Conservation (phyloP, 2,329 filamentous ascomycete genomes). For the Penicillium sp. region DNA sequence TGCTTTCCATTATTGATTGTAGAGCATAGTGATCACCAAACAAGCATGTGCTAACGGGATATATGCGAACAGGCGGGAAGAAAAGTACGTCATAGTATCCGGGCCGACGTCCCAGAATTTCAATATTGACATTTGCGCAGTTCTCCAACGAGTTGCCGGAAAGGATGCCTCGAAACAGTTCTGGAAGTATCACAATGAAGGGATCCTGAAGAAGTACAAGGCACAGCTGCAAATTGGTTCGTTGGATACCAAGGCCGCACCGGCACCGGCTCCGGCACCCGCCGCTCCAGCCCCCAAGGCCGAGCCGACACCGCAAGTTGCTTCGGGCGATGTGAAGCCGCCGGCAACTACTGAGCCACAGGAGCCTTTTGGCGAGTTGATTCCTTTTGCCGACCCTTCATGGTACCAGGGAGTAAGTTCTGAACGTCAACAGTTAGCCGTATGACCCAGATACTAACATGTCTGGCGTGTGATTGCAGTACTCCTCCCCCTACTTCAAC, state of each 20-base stretch:
- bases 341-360: constrained; percentile 68
- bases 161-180: constrained; percentile 70
- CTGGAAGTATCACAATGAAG: constrained; percentile 65
- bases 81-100: constrained; percentile 56
- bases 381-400: constrained; percentile 87
- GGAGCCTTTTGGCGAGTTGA: constrained; percentile 79
- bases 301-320: constrained; percentile 50
- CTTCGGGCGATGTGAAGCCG: constrained; percentile 44
- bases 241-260: constrained; percentile 73
- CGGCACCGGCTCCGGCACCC: constrained; percentile 49
- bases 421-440: background rate
- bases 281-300: constrained; percentile 41
- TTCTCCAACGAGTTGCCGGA: constrained; percentile 64
- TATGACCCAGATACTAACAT: constrained; percentile 7
- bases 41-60: constrained; percentile 19
- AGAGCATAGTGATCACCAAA: background rate
- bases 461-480: constrained; percentile 52
- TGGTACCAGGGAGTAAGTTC: constrained; percentile 89
- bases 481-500: constrained; percentile 96
- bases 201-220: constrained; percentile 64
- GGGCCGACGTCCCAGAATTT: background rate
- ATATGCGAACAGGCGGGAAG: constrained; percentile 59
- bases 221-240: constrained; percentile 65
- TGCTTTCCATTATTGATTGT: constrained; percentile 7
- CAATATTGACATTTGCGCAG: constrained; percentile 39